Evolutionary conservation across 2,329 filamentous ascomycete species (phyloP).

Genomic region (Beauveria pseudobassiana): DNA sequence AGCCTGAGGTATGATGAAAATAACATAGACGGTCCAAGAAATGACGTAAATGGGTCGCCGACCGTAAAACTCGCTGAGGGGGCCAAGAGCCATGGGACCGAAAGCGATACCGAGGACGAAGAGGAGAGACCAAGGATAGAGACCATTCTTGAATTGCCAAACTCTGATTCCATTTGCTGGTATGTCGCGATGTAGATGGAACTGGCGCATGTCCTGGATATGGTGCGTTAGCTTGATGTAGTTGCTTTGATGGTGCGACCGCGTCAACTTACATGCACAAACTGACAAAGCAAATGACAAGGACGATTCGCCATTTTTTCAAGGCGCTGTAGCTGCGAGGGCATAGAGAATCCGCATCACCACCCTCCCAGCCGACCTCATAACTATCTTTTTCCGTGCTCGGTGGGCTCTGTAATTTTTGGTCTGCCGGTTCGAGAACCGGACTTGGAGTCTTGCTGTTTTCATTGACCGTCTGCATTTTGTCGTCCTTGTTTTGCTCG

Average conservation of each 20-base stretch:
- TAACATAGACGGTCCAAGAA: constrained; percentile 65
- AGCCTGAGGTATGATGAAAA: constrained; percentile 76
- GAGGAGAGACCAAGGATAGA: constrained; percentile 74
- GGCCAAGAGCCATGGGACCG: constrained; percentile 56
- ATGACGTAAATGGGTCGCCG: constrained; percentile 71
- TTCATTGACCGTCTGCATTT: too few species aligned
- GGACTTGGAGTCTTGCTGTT: too few species aligned
- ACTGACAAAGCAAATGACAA: constrained; percentile 64
- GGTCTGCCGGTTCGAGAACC: too few species aligned
- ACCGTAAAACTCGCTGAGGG: constrained; percentile 72
- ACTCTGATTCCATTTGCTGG: constrained; percentile 65
- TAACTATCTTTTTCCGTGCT: constrained; percentile 39
- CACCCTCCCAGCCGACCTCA: constrained; percentile 67
- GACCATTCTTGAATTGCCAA: constrained; percentile 61
- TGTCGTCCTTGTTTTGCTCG: too few species aligned
- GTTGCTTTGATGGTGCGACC: not conserved
- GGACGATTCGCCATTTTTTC: constrained; percentile 71
- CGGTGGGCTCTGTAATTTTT: too few species aligned
- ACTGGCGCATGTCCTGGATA: constrained; percentile 64
- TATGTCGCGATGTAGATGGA: constrained; percentile 89
- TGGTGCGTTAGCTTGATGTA: constrained; percentile 8
- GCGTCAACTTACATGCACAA: constrained; percentile 67
- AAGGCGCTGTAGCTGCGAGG: constrained; percentile 59
- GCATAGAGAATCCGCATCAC: constrained; percentile 59
- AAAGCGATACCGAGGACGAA: constrained; percentile 71